These are phyloP conservation scores for Pythium rishiriense DNA, from an alignment of 352 stramenopile genomes.

Conservation along the genomic window DNA sequence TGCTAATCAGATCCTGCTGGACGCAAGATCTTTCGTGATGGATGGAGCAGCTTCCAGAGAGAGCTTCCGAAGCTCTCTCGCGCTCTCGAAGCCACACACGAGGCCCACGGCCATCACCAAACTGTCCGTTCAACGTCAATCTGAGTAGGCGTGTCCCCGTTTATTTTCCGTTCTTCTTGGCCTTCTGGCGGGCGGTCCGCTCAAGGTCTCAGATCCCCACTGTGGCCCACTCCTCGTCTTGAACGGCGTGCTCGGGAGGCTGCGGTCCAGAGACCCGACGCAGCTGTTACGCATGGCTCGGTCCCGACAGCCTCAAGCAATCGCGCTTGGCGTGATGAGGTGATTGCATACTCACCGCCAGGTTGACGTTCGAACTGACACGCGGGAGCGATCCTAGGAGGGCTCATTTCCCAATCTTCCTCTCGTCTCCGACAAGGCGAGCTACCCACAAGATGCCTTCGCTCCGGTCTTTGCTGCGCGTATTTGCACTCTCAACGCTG, in stretches of 20 bases:
- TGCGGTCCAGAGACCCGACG: not conserved
- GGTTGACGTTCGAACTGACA: no score
- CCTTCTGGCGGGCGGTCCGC: not conserved
- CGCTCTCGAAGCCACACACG: not conserved
- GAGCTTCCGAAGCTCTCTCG: not conserved
- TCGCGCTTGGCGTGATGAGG: not conserved
- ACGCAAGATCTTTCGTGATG: slow-evolving; percentile 1
- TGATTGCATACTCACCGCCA: not conserved
- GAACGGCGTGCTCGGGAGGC: not conserved
- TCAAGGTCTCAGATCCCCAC: not conserved
- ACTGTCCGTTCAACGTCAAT: not conserved
- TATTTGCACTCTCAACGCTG: slow-evolving; percentile 2
- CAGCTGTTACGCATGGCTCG: no score
- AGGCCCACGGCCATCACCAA: slow-evolving; percentile 4
- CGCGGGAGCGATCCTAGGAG: not conserved
- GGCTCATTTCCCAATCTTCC: slow-evolving; percentile 6
- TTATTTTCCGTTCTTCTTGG: not conserved
- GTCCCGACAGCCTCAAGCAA: not conserved
- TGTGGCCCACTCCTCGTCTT: no score
- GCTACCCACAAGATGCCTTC: not conserved
- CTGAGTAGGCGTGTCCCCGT: not conserved
- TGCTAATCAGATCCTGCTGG: slow-evolving; percentile 10
- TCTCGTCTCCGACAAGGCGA: not conserved
- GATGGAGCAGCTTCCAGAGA: no score
- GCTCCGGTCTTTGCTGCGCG: not conserved